Evolutionary conservation across 2,329 filamentous ascomycete species (phyloP).

Genomic region (Fusarium albosuccineum): DNA sequence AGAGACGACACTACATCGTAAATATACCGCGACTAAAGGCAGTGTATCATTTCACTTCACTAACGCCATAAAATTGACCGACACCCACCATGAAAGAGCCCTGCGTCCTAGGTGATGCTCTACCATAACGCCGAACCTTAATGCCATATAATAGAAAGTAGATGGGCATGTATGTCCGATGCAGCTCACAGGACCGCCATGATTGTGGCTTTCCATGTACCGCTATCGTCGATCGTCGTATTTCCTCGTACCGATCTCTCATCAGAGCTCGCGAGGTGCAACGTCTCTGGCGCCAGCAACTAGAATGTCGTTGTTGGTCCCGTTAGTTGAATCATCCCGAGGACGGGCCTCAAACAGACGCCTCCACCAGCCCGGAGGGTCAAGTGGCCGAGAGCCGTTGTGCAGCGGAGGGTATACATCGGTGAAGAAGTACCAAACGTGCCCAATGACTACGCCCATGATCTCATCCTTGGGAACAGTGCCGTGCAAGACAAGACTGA

Average conservation of each 20-base stretch:
- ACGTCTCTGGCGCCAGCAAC: conserved; percentile 63
- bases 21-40: not conserved
- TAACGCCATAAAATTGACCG: conserved; percentile 28
- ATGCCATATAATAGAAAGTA: conserved; percentile 24
- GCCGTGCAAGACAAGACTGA: conserved; percentile 91
- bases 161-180: conserved; percentile 10
- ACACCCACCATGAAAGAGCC: conserved; percentile 8
- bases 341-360: conserved; percentile 79
- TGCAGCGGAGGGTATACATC: conserved; percentile 96
- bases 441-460: conserved; percentile 92
- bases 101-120: conserved; percentile 23
- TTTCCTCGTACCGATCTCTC: not conserved
- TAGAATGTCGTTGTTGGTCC: conserved; percentile 72
- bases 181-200: not conserved
- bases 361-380: conserved; percentile 92
- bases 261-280: conserved; percentile 41
- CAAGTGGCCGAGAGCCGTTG: conserved; percentile 84
- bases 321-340: conserved; percentile 62
- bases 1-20: not conserved
- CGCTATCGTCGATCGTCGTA: not conserved
- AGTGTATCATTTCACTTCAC: conserved; percentile 16
- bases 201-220: not conserved
- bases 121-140: conserved; percentile 31
- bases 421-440: conserved; percentile 98
- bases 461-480: conserved; percentile 95